Evolutionary conservation across 306 rosid genomes (phyloP).

Genomic region (Vicia sativa): DNA sequence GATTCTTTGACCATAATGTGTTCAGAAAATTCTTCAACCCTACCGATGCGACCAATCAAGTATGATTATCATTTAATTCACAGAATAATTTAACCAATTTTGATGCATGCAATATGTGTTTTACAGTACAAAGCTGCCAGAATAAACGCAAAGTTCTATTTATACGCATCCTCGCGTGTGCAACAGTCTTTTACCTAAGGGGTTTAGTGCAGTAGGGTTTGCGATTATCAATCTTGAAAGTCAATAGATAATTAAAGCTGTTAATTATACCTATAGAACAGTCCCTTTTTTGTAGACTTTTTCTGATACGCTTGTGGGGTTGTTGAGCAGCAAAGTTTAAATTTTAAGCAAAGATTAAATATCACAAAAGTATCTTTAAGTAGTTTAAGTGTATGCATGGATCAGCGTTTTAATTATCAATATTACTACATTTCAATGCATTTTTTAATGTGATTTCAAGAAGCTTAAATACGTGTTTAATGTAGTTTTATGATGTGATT

Average conservation of each 20-base stretch:
- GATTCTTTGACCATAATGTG: slow-evolving; percentile 46
- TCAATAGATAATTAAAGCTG: not conserved
- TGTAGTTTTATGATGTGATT: too few relatives aligned
- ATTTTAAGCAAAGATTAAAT: not conserved
- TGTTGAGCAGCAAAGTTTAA: not conserved
- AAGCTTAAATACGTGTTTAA: too few relatives aligned
- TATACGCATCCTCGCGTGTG: not conserved
- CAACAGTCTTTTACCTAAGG: not conserved
- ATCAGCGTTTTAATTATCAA: too few relatives aligned
- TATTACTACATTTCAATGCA: too few relatives aligned
- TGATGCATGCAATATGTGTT: not conserved
- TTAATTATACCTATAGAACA: not conserved
- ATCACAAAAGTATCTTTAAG: too few relatives aligned
- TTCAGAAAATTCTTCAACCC: slow-evolving; percentile 53
- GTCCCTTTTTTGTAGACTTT: not conserved
- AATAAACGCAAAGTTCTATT: not conserved
- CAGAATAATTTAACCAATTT: slow-evolving; percentile 6
- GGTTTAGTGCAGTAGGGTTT: not conserved
- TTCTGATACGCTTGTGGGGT: not conserved
- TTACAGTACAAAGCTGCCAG: not conserved
- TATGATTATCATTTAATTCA: not conserved
- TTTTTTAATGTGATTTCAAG: too few relatives aligned
- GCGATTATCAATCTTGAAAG: not conserved
- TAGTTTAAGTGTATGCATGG: too few relatives aligned
- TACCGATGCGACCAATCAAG: slow-evolving; percentile 24